Conservation (phyloP, 371 early-diverging fungal species). For the Apophysomyces elegans region DNA sequence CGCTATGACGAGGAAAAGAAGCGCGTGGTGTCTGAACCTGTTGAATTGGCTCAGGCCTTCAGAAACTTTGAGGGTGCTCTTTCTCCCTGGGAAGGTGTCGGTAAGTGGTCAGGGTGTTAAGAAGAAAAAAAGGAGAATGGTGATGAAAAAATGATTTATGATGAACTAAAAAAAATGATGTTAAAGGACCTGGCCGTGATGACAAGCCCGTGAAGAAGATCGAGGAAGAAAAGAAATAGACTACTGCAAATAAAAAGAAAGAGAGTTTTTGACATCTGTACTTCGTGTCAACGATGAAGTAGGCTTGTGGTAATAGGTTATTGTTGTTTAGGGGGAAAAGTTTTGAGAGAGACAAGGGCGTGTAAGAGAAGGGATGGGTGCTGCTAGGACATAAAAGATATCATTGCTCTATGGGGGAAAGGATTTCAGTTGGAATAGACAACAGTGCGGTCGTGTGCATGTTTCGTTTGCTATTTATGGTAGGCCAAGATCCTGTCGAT, state of each 20-base stretch:
- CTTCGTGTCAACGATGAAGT: not conserved
- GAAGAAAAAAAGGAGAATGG: not conserved
- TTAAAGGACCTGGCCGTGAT: constrained; percentile 3
- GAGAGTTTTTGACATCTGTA: not conserved
- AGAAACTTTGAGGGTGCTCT: constrained; percentile 89
- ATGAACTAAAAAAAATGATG: not conserved
- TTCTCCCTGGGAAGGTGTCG: constrained; percentile 90
- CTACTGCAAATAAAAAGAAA: not conserved
- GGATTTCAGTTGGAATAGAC: too few species aligned
- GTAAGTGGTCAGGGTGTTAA: constrained; percentile 33
- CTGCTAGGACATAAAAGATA: too few species aligned
- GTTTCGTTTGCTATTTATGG: too few species aligned
- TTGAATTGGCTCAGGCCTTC: constrained; percentile 97
- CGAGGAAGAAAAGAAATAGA: constrained; percentile 6
- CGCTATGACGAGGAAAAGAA: constrained; percentile 97
- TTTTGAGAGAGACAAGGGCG: too few species aligned
- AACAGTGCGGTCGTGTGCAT: too few species aligned
- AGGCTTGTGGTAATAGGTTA: too few species aligned
- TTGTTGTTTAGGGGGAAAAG: too few species aligned
- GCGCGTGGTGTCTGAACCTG: constrained; percentile 91
- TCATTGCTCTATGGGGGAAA: too few species aligned
- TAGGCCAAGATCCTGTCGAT: too few species aligned
- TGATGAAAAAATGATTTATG: too few species aligned
- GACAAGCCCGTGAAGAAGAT: constrained; percentile 8
- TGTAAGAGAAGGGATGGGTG: too few species aligned